Conservation (phyloP, 1,284 basidiomycete genomes). For the Bjerkandera adusta region DNA sequence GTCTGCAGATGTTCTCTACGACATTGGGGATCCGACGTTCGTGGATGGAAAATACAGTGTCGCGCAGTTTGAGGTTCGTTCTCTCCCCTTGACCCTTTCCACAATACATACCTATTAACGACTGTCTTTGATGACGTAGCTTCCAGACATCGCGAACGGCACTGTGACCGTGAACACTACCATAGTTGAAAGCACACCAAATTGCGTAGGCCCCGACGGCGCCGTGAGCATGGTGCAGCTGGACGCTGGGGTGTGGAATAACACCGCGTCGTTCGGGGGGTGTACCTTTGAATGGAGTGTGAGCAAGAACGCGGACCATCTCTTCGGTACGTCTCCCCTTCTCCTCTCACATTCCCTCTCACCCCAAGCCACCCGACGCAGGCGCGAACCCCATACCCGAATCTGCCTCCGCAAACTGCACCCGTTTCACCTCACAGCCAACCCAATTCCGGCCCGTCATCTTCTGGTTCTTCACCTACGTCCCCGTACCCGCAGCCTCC, state of each 20-base stretch:
- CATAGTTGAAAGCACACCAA: constrained; percentile 42
- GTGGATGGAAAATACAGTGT: constrained; percentile 42
- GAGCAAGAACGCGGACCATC: constrained; percentile 32
- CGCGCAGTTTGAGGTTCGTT: constrained; percentile 40
- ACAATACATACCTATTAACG: neutral
- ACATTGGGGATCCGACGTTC: constrained; percentile 43
- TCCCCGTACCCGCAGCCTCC: constrained; percentile 34
- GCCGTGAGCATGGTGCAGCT: constrained; percentile 29
- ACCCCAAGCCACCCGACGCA: constrained; percentile 4
- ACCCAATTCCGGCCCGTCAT: constrained; percentile 45
- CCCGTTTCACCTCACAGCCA: constrained; percentile 17
- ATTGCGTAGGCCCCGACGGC: constrained; percentile 35
- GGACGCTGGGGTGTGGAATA: constrained; percentile 36
- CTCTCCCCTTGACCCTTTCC: neutral
- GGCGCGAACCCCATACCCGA: constrained; percentile 14
- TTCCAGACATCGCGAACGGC: constrained; percentile 30
- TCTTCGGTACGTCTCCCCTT: constrained; percentile 36
- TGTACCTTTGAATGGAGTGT: constrained; percentile 42
- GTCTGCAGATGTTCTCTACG: constrained; percentile 44
- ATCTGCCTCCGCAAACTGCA: constrained; percentile 12
- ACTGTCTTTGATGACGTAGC: constrained; percentile 8
- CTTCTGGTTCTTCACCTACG: constrained; percentile 54
- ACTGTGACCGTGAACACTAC: constrained; percentile 46
- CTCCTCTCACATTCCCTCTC: neutral
- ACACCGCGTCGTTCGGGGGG: constrained; percentile 35